A percentile compares a stretch with the other conserved stretches of the same genome.
Evolutionary conservation across 164 flowering plant genomes (phyloP).

Genomic region (Umbellularia californica): DNA sequence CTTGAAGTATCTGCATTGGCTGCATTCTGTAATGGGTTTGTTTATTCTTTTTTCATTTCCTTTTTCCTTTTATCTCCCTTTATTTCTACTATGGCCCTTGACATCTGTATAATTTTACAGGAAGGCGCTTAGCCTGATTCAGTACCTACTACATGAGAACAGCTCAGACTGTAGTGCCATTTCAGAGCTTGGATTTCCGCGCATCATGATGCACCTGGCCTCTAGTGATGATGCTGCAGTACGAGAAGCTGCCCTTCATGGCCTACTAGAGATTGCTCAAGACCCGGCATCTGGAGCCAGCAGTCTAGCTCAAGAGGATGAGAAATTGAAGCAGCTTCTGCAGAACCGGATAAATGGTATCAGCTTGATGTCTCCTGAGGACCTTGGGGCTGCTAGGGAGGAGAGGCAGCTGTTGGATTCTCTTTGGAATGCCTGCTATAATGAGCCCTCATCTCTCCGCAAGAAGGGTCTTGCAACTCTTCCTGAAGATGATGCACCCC

Average conservation of each 20-base stretch:
- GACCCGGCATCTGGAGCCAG: constrained; percentile 27
- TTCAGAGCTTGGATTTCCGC: constrained; percentile 71
- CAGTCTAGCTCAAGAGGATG: constrained; percentile 36
- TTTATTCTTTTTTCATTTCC: too few species aligned
- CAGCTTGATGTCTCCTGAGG: constrained; percentile 64
- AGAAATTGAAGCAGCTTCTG: constrained; percentile 68
- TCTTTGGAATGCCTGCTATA: constrained; percentile 67
- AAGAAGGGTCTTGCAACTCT: constrained; percentile 74
- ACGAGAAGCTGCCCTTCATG: constrained; percentile 82
- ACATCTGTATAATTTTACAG: constrained; percentile 35
- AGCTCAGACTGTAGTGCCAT: constrained; percentile 55
- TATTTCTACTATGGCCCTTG: background rate
- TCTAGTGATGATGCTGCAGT: constrained; percentile 73
- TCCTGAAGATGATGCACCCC: constrained; percentile 69
- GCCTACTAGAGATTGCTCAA: constrained; percentile 66
- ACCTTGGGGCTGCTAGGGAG: constrained; percentile 72
- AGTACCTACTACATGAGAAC: constrained; percentile 78
- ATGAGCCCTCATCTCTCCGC: constrained; percentile 75
- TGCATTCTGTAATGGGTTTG: too few species aligned
- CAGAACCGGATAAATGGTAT: constrained; percentile 61
- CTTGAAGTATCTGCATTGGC: too few species aligned
- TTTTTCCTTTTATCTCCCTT: background rate
- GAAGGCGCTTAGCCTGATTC: constrained; percentile 84
- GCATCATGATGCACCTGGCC: constrained; percentile 73
- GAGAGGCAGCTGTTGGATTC: constrained; percentile 89